Evolutionary conservation across 352 stramenopile species (phyloP).

Genomic region (Pythium apleroticum): DNA sequence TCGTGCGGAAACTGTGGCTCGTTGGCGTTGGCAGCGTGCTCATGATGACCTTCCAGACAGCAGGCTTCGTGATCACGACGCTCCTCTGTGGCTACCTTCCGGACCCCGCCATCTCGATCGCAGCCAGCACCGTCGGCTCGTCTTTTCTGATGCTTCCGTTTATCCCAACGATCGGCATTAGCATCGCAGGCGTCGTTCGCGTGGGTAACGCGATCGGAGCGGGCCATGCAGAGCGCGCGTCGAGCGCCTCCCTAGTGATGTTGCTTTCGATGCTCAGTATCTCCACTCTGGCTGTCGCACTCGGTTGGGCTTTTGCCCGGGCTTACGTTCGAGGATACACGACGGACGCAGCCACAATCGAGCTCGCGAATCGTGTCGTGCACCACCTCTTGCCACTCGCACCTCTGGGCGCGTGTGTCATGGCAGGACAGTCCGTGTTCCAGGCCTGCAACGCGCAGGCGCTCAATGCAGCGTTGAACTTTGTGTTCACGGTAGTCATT

Average conservation of each 20-base stretch:
- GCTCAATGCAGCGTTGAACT: constrained; percentile 57
- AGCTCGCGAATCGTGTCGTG: constrained; percentile 33
- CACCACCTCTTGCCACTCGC: constrained; percentile 40
- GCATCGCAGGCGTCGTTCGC: constrained; percentile 50
- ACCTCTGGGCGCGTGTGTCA: constrained; percentile 37
- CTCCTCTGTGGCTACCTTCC: constrained; percentile 55
- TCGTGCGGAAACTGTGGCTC: constrained; percentile 13
- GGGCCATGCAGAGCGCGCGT: constrained; percentile 39
- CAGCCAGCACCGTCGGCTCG: constrained; percentile 55
- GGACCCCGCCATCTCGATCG: constrained; percentile 48
- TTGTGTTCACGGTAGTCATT: constrained; percentile 45
- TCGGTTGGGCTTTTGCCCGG: constrained; percentile 32
- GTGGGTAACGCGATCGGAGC: constrained; percentile 61
- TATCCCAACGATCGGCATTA: constrained; percentile 52
- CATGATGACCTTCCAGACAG: constrained; percentile 53
- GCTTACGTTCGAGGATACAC: constrained; percentile 46
- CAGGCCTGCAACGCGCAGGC: constrained; percentile 51
- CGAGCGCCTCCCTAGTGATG: constrained; percentile 22
- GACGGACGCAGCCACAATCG: constrained; percentile 30
- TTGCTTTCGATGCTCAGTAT: constrained; percentile 35
- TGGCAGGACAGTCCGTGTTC: constrained; percentile 47
- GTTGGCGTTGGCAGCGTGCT: constrained; percentile 45
- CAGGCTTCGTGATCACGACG: constrained; percentile 44
- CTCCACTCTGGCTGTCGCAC: constrained; percentile 29
- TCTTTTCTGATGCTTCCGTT: constrained; percentile 46